Evolutionary conservation across 2,329 filamentous ascomycete genomes (phyloP).

Genomic region (Beauveria bassiana): DNA sequence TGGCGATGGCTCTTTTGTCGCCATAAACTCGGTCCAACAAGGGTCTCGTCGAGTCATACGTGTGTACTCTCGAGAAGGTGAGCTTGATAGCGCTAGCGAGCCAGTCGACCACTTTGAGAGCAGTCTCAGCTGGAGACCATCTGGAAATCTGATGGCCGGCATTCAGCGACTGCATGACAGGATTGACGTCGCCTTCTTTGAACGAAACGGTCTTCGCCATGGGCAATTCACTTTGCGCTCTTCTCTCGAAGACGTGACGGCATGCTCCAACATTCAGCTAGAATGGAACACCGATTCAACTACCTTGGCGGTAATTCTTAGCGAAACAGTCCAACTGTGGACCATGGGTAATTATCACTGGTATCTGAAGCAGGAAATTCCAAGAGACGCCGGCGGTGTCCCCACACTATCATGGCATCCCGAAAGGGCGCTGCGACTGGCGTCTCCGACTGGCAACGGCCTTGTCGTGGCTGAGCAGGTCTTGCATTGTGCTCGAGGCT

Average conservation of each 20-base stretch:
- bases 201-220: constrained; percentile 94
- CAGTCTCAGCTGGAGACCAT: constrained; percentile 82
- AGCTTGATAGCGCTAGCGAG: constrained; percentile 88
- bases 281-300: constrained; percentile 91
- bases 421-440: constrained; percentile 68
- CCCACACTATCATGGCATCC: constrained; percentile 65
- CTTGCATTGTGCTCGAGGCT: constrained; percentile 60
- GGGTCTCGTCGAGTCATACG: constrained; percentile 69
- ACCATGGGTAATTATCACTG: constrained; percentile 97
- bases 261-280: constrained; percentile 54
- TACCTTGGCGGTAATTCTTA: constrained; percentile 73
- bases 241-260: constrained; percentile 46
- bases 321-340: constrained; percentile 80
- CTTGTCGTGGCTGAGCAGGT: constrained; percentile 59
- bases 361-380: constrained; percentile 89
- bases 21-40: constrained; percentile 71
- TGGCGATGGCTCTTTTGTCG: constrained; percentile 86
- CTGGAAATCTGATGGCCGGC: constrained; percentile 83
- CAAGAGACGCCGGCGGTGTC: constrained; percentile 26
- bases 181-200: constrained; percentile 89
- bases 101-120: constrained; percentile 88
- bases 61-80: constrained; percentile 84
- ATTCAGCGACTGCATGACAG: constrained; percentile 63
- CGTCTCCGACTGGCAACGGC: constrained; percentile 41
- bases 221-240: constrained; percentile 80